phyloP scores from a whole-genome alignment of 257 asterid species.

The Schizonepeta tenuifolia region DNA sequence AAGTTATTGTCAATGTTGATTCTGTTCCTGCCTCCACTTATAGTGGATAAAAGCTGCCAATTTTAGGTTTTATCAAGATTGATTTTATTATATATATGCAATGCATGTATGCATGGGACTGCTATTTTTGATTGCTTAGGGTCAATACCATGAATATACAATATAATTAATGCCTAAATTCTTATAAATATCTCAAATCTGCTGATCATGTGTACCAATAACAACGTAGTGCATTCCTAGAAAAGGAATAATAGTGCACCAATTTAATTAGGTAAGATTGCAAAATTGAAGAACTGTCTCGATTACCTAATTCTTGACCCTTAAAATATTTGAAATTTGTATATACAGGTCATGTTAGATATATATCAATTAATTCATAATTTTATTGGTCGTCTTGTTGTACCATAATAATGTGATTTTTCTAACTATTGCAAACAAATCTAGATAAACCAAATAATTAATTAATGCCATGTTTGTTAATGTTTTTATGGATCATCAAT shows the following conservation, averaged over 20 bases:
- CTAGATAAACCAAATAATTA: no score
- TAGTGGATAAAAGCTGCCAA: background rate
- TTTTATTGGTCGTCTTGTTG: background rate
- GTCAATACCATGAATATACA: background rate
- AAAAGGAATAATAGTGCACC: background rate
- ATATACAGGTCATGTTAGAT: background rate
- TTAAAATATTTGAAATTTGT: background rate
- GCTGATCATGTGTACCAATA: conserved; percentile 8
- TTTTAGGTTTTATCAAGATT: background rate
- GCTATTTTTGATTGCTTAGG: conserved; percentile 18
- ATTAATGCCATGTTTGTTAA: no score
- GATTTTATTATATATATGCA: background rate
- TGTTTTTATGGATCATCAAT: no score
- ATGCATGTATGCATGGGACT: background rate
- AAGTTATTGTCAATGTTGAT: background rate
- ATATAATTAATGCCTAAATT: background rate
- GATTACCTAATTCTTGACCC: conserved; percentile 10
- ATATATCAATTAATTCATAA: background rate
- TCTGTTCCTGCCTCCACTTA: background rate
- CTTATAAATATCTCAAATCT: background rate
- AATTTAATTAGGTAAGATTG: conserved; percentile 29
- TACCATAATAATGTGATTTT: background rate
- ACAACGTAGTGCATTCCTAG: background rate
- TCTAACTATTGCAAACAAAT: no score
- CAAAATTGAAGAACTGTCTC: conserved; percentile 4